These are phyloP conservation scores for Phytophthora boehmeriae DNA, from an alignment of 352 stramenopile species.

Conservation along the genomic window DNA sequence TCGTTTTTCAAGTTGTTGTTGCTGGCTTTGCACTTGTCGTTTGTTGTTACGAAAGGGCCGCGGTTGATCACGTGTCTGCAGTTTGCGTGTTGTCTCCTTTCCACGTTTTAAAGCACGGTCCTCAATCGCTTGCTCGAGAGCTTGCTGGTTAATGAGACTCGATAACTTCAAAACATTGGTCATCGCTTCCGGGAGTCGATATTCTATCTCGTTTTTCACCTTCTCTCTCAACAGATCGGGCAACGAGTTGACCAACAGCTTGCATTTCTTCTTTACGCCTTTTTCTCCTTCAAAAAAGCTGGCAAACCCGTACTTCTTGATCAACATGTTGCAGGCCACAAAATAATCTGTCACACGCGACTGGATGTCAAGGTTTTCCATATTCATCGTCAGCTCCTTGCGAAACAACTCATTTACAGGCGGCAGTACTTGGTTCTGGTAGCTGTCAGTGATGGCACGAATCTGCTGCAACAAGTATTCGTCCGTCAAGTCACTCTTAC, in stretches of 20 bases:
- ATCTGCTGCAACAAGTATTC: slow-evolving; percentile 13
- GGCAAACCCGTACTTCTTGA: not conserved
- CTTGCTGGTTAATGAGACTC: not conserved
- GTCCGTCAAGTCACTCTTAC: not conserved
- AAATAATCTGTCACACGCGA: slow-evolving; percentile 4
- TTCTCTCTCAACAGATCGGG: no score
- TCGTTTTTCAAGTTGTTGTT: no score
- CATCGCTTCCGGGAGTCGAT: not conserved
- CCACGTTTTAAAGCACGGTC: not conserved
- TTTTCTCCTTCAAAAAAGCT: not conserved
- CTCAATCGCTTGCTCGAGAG: not conserved
- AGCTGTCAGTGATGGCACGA: slow-evolving; percentile 10
- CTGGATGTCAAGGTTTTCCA: slow-evolving; percentile 3
- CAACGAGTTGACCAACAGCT: not conserved
- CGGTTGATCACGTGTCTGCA: no score
- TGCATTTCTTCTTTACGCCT: not conserved
- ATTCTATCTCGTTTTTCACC: not conserved
- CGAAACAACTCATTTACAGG: slow-evolving; percentile 1
- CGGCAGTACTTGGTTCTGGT: no score
- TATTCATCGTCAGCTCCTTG: not conserved
- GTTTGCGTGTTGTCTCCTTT: not conserved
- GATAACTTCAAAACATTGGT: not conserved
- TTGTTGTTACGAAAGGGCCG: no score
- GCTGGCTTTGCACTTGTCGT: no score
- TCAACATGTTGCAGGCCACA: not conserved